Evolutionary conservation across 2,329 filamentous ascomycete genomes (phyloP).

Genomic region (Claviceps digitariae): DNA sequence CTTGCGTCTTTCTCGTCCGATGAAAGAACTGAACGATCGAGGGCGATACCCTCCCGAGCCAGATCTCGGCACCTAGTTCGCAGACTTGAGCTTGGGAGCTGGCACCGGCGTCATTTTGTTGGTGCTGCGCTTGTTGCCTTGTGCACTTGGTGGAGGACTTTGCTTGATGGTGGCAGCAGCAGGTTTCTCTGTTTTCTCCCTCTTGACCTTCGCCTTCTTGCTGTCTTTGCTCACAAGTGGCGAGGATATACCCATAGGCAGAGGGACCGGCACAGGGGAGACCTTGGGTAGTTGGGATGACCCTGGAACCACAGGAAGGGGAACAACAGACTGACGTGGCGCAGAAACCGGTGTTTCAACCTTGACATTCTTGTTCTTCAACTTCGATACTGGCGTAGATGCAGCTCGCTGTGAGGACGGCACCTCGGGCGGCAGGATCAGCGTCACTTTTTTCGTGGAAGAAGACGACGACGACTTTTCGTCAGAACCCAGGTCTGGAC

Average conservation of each 20-base stretch:
- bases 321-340: slow-evolving; percentile 18
- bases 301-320: slow-evolving; percentile 22
- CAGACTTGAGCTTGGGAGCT: slow-evolving; percentile 10
- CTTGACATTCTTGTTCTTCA: slow-evolving; percentile 10
- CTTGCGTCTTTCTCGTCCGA: background rate
- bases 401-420: slow-evolving; percentile 11
- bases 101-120: slow-evolving; percentile 14
- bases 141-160: slow-evolving; percentile 11
- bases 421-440: slow-evolving; percentile 18
- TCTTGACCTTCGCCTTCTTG: slow-evolving; percentile 18
- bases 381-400: slow-evolving; percentile 12
- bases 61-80: slow-evolving; percentile 11
- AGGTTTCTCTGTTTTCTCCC: slow-evolving; percentile 16
- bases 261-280: slow-evolving; percentile 13
- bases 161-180: slow-evolving; percentile 7
- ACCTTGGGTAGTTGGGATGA: slow-evolving; percentile 15
- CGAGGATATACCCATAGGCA: slow-evolving; percentile 6
- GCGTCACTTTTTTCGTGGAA: slow-evolving; percentile 19
- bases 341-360: slow-evolving; percentile 16
- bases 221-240: slow-evolving; percentile 13
- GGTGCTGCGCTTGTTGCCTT: slow-evolving; percentile 6
- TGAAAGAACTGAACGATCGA: background rate
- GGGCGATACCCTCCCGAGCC: background rate
- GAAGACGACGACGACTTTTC: slow-evolving; percentile 10
- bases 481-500: slow-evolving; percentile 22